Base-by-base conservation (phyloP, 768 basidiomycete genomes). In the Agrocybe praecox region DNA sequence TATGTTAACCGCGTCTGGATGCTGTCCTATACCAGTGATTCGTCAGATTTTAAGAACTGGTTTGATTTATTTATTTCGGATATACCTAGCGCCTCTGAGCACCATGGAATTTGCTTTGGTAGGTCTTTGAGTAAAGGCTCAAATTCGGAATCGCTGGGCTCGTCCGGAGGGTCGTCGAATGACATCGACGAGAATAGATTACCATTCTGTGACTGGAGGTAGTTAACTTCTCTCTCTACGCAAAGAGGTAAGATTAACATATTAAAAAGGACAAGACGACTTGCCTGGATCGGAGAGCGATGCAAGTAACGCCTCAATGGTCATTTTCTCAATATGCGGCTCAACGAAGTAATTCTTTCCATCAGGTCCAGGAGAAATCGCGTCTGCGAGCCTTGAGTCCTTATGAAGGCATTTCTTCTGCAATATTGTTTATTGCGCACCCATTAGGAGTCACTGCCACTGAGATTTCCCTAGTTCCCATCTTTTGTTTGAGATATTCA, bases 201-300 rank as follows among this genome's bases (percentile, higher is more conserved):
- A 9, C 95, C 95, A 67, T 96, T 93, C 69, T 97, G 94, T 4
- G 90, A 92, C 69, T 97, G 95, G 2, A 97, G 77, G 69, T 96
- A 96, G 60, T 78, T 72, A 15, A 89, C 79, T 43, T 80, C 74
- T 40, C 6, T 40, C 36, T 6, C 36, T 40, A 40, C 9, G 9
- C 9, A 5, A 9, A 5, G 5, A 29, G 9, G 26, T 29, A 29
- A 29, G 26, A n/a, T 29, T 29, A 29, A 29, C 9, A 29, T 29
- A 9, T 29, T 5, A 4, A 29, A 29, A 29, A 5, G 9, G 4
- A 29, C 5, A 29, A 29, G 9, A 9, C 26, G 9, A 29, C 36
- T 3, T 14, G 14, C 36, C 36, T 40, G 36, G 12, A 12, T 40
- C 42, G 22, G 61, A 57, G 26, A 77, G 58, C 63, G 74, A 66